phyloP scores from a whole-genome alignment of 2,329 filamentous ascomycete species.

The Penicillium capsulatum region DNA sequence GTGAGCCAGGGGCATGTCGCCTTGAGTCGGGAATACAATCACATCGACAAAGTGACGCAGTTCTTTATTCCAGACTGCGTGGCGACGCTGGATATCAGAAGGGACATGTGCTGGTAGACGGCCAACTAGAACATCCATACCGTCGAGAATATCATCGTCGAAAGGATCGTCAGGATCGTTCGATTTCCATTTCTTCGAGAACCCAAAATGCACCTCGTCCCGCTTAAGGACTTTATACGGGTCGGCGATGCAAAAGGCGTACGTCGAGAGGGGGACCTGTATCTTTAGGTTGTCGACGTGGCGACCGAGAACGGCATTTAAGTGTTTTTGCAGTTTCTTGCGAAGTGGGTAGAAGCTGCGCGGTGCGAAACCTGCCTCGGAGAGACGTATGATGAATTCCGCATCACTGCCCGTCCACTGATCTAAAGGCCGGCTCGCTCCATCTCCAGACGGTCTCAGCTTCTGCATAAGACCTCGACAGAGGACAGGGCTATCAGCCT shows the following conservation, averaged over 20 bases:
- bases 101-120: constrained; percentile 55
- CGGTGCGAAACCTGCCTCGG: constrained; percentile 48
- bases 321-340: constrained; percentile 35
- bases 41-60: constrained; percentile 55
- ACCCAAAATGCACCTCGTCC: constrained; percentile 54
- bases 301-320: constrained; percentile 39
- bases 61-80: constrained; percentile 48
- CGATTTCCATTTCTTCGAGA: constrained; percentile 45
- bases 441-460: constrained; percentile 25
- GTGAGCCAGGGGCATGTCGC: constrained; percentile 52
- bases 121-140: constrained; percentile 52
- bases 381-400: constrained; percentile 36
- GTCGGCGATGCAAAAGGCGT: constrained; percentile 56
- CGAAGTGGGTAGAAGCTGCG: constrained; percentile 41
- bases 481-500: constrained; percentile 28
- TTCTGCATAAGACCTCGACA: constrained; percentile 38
- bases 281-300: constrained; percentile 48
- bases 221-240: constrained; percentile 49
- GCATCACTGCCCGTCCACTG: constrained; percentile 34
- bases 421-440: constrained; percentile 27
- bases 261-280: constrained; percentile 49
- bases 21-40: constrained; percentile 54
- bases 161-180: constrained; percentile 33
- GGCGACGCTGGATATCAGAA: constrained; percentile 57
- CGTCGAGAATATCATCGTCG: constrained; percentile 44